Evolutionary conservation across 164 flowering plant species (phyloP), one percentile per base, ranked within the genome.

Genomic region (Liriodendron chinense): DNA sequence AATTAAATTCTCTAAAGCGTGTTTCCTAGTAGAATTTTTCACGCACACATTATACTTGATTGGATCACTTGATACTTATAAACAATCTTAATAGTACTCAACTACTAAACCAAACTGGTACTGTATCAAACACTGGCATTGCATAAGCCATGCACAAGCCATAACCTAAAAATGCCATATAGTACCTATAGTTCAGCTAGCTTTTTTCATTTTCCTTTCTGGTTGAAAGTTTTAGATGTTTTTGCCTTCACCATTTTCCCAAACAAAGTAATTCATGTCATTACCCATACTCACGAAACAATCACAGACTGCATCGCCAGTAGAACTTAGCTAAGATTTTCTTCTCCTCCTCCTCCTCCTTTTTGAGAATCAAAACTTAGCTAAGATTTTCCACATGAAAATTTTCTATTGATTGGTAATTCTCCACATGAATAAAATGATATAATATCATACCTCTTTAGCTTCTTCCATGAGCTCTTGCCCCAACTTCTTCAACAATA

Each of bases 381-480:
- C 43, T 34, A 34, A 34, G 5, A 34, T 34, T 34, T 4, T 34
- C 43, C 43, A 34, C 43, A 34, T 34, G 43, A 34, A 34, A 34
- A 34, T 34, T 34, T 34, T 34, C 43, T 34, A 34, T 34, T 34
- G 43, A 34, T 34, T 34, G 43, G 43, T 7, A 34, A 34, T 34
- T 34, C 43, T 22, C 67, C 67, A 72, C 47, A 22, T n/a, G 1
- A 69, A 23, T 7, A 47, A 26, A 48, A 48, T 12, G 14, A 62
- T 24, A 18, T 34, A 10, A 49, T 3, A 75, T n/a, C 26, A 18
- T 86, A 96, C 99, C 98, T 93, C 91, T 85, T 96, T 96, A 75
- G 99, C 96, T 84, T 96, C 87, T 82, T 96, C 99, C 93, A 96
- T 89, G 66, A 96, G 97, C 79, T 87, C 96, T 71, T 72, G 82